Evolutionary conservation across 495 filamentous ascomycete genomes (phyloP), one percentile per base, ranked within the genome.

Genomic region (Clavariopsis aquatica): DNA sequence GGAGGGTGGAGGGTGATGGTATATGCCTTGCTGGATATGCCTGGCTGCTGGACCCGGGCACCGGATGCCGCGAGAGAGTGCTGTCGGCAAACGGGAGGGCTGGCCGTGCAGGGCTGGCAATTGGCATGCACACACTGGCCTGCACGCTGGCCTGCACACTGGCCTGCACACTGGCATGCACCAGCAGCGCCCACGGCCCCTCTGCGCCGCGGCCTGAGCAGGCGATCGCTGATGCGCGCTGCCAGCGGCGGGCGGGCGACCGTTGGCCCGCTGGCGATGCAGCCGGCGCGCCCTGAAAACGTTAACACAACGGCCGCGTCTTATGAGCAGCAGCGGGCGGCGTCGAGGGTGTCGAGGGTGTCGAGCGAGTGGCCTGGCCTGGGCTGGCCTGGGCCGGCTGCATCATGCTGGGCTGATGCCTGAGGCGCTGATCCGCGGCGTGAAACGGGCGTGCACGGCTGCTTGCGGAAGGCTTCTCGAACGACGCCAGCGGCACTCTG

Each of bases 71-170:
- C 43, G 31, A 49, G 43, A 29, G 55, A 31, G 23, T 45, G 54
- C 52, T 63, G 59, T 49, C 65, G 59, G 64, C 64, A 68, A 54
- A 54, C 65, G 54, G 59, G 52, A 60, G 51, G 46, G 45, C 12
- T 34, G 29, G 41, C 57, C 64, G 55, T 23, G 47, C 62, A 64
- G 52, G 55, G 56, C 56, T 66, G 63, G 38, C 56, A 26, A 26
- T 22, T 52, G 7, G 29, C 15, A 9, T 13, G n/a, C 5, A n/a
- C 6, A 8, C 17, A 5, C 5, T 7, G 5, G 17, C 45, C 45
- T 7, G 8, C 45, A 7, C 7, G 6, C 45, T 7, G 8, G 7
- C 7, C 22, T 49, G 45, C 17, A n/a, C 45, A n/a, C 6, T n/a
- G 45, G 45, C 31, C 31, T 36, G 31, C 6, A 13, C 4, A 5